phyloP scores from a whole-genome alignment of 2,329 filamentous ascomycete species.

The Fusarium secorum region DNA sequence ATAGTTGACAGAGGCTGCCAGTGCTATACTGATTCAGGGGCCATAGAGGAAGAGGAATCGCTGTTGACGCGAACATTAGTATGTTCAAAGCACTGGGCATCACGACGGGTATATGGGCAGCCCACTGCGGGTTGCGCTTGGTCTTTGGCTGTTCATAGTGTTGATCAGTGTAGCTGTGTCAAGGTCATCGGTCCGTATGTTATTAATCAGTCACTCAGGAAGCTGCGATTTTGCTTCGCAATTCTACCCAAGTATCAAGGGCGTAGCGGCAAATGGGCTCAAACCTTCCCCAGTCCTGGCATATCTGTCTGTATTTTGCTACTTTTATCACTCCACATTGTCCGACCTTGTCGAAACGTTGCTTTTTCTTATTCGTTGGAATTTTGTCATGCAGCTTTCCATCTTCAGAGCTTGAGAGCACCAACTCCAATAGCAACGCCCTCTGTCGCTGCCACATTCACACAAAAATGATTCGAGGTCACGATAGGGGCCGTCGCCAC shows the following conservation, averaged over 20 bases:
- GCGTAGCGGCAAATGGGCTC: too few relatives aligned
- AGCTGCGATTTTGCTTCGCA: neutral
- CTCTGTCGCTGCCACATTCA: too few relatives aligned
- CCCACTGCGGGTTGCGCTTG: neutral
- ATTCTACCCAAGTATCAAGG: neutral
- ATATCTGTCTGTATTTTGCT: too few relatives aligned
- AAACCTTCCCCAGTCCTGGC: too few relatives aligned
- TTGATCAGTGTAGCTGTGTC: neutral
- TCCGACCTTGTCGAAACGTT: too few relatives aligned
- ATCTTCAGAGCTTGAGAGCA: too few relatives aligned
- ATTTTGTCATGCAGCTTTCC: too few relatives aligned
- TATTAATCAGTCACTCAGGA: neutral
- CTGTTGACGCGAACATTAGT: neutral
- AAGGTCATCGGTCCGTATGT: neutral
- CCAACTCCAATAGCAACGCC: too few relatives aligned
- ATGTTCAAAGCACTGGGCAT: neutral
- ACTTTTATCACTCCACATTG: too few relatives aligned
- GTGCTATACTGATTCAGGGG: neutral
- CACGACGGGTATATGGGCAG: neutral
- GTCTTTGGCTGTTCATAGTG: neutral
- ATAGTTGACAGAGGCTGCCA: neutral
- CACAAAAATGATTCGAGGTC: too few relatives aligned
- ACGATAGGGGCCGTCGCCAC: too few relatives aligned
- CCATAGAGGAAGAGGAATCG: neutral
- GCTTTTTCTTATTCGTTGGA: too few relatives aligned